Conservation (phyloP, 345 rosid species). For the Melaleuca quinquenervia region DNA sequence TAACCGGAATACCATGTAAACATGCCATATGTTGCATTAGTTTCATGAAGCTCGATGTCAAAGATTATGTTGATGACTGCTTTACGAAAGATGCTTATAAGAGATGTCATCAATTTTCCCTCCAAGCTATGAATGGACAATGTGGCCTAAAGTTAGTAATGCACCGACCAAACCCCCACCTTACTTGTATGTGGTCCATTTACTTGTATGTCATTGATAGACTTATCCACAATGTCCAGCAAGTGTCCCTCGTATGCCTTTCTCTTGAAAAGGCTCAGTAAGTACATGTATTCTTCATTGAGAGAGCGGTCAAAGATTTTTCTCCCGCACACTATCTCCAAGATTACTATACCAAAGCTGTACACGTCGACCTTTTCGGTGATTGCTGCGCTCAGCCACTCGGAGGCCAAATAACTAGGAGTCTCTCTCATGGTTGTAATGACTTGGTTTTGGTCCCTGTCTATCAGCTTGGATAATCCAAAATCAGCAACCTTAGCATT, state of each 20-base stretch:
- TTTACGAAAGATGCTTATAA: too few relatives aligned
- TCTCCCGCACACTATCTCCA: constrained; percentile 22
- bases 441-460: constrained; percentile 10
- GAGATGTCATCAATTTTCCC: too few relatives aligned
- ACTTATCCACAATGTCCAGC: constrained; percentile 10
- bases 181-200: constrained; percentile 2
- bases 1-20: too few relatives aligned
- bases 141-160: too few relatives aligned
- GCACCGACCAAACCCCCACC: constrained; percentile 1
- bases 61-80: too few relatives aligned
- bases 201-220: constrained; percentile 1
- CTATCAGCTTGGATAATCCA: constrained; percentile 8
- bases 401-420: constrained; percentile 14
- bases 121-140: too few relatives aligned
- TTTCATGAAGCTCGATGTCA: too few relatives aligned
- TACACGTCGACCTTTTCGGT: constrained; percentile 24
- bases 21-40: too few relatives aligned
- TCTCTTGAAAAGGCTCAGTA: constrained; percentile 8
- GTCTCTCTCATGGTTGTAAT: constrained; percentile 13
- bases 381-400: constrained; percentile 9
- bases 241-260: constrained; percentile 7
- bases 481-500: constrained; percentile 16
- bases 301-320: constrained; percentile 4
- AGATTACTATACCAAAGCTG: constrained; percentile 21
- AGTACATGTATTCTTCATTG: constrained; percentile 8